A percentile compares a stretch with the other conserved stretches of the same genome.
phyloP scores from a whole-genome alignment of 768 basidiomycete genomes.

The Chalciporus sphaerocephalus region DNA sequence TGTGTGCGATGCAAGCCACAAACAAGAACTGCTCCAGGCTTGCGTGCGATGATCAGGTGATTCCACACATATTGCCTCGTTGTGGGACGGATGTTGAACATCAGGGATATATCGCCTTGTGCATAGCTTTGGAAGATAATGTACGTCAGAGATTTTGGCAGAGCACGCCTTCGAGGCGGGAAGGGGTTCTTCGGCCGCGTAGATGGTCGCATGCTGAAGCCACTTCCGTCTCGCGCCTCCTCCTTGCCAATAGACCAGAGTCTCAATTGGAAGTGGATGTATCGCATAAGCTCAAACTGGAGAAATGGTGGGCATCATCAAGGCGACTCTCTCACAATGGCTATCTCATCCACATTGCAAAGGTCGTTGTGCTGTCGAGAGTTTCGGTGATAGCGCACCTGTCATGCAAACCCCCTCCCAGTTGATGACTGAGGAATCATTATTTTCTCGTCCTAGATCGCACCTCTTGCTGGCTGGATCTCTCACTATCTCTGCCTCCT shows the following conservation, averaged over 20 bases:
- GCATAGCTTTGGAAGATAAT: conserved; percentile 62
- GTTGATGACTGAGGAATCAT: background rate
- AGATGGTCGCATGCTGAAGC: conserved; percentile 56
- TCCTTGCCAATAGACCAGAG: conserved; percentile 29
- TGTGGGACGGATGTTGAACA: conserved; percentile 17
- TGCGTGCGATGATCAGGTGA: conserved; percentile 61
- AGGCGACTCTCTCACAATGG: conserved; percentile 11
- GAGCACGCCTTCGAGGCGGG: conserved; percentile 61
- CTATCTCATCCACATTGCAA: conserved; percentile 20
- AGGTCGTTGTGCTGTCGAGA: conserved; percentile 63
- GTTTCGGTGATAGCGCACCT: conserved; percentile 16
- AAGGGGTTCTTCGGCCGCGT: conserved; percentile 54
- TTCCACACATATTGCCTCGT: conserved; percentile 9
- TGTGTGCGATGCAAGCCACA: conserved; percentile 59
- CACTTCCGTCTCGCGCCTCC: conserved; percentile 51
- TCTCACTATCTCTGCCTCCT: conserved; percentile 56
- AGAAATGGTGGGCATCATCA: conserved; percentile 51
- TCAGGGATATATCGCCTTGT: conserved; percentile 2
- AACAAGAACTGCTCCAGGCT: conserved; percentile 66
- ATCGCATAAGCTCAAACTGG: conserved; percentile 81
- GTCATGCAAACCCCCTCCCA: conserved; percentile 1
- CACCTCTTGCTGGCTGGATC: conserved; percentile 59
- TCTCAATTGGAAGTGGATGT: conserved; percentile 82
- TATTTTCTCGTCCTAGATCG: conserved; percentile 16
- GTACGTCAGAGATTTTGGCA: conserved; percentile 62